Base-by-base conservation (phyloP, 495 filamentous ascomycete species). In the Penicillium ucsense region DNA sequence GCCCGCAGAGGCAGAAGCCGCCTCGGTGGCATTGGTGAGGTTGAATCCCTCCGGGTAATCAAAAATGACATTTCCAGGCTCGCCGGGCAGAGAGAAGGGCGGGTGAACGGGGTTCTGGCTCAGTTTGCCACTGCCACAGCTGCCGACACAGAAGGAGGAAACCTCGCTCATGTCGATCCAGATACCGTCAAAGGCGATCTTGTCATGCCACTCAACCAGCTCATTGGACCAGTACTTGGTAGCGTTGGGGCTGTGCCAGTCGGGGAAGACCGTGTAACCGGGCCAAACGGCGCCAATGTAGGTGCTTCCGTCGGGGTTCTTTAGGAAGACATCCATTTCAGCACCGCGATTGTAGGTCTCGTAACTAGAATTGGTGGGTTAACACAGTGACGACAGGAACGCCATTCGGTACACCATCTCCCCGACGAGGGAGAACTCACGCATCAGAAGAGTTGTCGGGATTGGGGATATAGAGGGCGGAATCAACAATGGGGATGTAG, bases 401-500 rank as follows among this genome's bases (percentile, higher is more conserved):
- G 20, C 20, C 20, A 20, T 20, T 20, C 20, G 20, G 20, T 20
- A 20, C 2, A 20, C 20, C 20, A 20, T 20, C 20, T 20, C 20
- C 20, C 20, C 20, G 20, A 20, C 20, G 20, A 8, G 31, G 43
- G 3, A 32, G 27, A 2, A 61, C 71, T 59, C 55, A 82, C 60
- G 77, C 77, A 64, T 94, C 88, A 37, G 71, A 81, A 0, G 72
- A 70, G 53, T 92, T 85, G 10, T 76, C 65, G 3, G 85, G 85
- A 44, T 88, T 84, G 0, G 87, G 85, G 28, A 81, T 78, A 52
- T 89, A 91, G 31, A 92, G 79, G 4, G 85, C 88, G 3, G 84
- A 75, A 57, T 94, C 88, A n/a, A 95, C 76, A 40, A 95, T 92
- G 0, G 86, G 87, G 6, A 95, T 74, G 46, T 80, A 94, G 54